Percentiles rank a stretch among this genome's conserved stretches.
phyloP scores from a whole-genome alignment of 805 yeast species.

The Barnettozyma salicaria region DNA sequence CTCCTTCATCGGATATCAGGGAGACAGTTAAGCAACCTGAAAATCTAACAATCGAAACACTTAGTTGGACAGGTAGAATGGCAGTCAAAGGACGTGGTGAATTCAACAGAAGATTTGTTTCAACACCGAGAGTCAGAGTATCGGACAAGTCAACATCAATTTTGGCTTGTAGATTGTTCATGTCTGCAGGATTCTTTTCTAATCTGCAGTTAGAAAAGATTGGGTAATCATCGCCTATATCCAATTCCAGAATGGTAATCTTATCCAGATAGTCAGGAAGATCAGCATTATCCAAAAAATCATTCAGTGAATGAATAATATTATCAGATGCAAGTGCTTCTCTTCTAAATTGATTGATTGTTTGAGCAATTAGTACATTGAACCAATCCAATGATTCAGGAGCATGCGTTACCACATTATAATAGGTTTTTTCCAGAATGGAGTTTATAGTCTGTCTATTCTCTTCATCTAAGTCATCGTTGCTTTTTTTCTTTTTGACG shows the following conservation, averaged over 20 bases:
- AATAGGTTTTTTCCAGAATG: conserved; percentile 85
- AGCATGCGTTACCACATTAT: conserved; percentile 80
- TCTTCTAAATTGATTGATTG: conserved; percentile 77
- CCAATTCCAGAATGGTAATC: conserved; percentile 77
- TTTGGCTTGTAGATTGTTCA: conserved; percentile 64
- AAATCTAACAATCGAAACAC: conserved; percentile 85
- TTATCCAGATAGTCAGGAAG: conserved; percentile 78
- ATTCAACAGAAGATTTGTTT: conserved; percentile 71
- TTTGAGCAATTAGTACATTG: conserved; percentile 88
- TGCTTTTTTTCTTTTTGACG: conserved; percentile 19
- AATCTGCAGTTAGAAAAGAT: conserved; percentile 91
- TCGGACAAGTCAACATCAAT: conserved; percentile 89
- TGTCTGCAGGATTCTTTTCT: conserved; percentile 44
- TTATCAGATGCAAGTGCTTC: conserved; percentile 85
- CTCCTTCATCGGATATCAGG: conserved; percentile 23
- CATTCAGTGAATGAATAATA: conserved; percentile 71
- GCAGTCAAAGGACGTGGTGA: conserved; percentile 83
- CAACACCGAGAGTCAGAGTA: conserved; percentile 78
- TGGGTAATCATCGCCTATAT: conserved; percentile 93
- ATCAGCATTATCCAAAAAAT: conserved; percentile 50
- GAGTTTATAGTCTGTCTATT: conserved; percentile 31
- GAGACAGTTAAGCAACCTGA: conserved; percentile 86
- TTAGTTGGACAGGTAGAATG: conserved; percentile 73
- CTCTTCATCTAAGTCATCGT: conserved; percentile 11
- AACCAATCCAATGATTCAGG: conserved; percentile 97